Evolutionary conservation across 768 basidiomycete species (phyloP), one percentile per base, ranked within the genome.

Genomic region (Lactarius deliciosus): DNA sequence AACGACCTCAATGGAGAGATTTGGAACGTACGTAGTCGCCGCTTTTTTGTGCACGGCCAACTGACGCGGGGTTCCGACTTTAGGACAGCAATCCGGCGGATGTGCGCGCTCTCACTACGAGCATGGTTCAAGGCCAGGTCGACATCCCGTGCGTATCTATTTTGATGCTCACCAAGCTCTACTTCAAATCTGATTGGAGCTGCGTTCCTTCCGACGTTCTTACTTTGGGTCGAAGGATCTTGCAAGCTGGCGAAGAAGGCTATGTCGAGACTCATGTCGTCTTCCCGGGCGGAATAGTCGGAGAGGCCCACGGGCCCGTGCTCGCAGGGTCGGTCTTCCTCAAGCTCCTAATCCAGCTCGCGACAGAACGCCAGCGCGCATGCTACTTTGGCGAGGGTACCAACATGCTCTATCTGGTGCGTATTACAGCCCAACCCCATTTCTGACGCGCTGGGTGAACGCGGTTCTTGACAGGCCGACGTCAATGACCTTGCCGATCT

Each of bases 401-500:
- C 15, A 40, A 40, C 38, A 40, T 40, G 38, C 38, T 40, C n/a
- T 25, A 34, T n/a, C n/a, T 62, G n/a, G 32, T 45, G 25, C 28
- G 30, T 38, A 5, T 32, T 36, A 22, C 22, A 2, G 3, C 43
- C 20, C 61, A n/a, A 20, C 8, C 18, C 7, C 25, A n/a, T 30
- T 36, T 3, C 5, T 45, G n/a, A 10, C 16, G 20, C 22, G 5
- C 15, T 5, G 38, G 32, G 4, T 53, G 22, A 22, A 62, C 36
- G 15, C 15, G 43, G 13, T 38, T 15, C 16, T 18, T 55, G 20
- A 22, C 22, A 63, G 50, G 53, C 36, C 25, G 47, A 63, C 18
- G 25, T 63, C 13, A 53, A 55, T 36, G 61, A 63, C 50, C 34
- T 53, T 5, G 34, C 38, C 34, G 61, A 40, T 28, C 50, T 63